Evolutionary conservation across 176 grass and related monocot genomes (phyloP), one percentile per base, ranked within the genome.

Genomic region (Juncus inflexus): DNA sequence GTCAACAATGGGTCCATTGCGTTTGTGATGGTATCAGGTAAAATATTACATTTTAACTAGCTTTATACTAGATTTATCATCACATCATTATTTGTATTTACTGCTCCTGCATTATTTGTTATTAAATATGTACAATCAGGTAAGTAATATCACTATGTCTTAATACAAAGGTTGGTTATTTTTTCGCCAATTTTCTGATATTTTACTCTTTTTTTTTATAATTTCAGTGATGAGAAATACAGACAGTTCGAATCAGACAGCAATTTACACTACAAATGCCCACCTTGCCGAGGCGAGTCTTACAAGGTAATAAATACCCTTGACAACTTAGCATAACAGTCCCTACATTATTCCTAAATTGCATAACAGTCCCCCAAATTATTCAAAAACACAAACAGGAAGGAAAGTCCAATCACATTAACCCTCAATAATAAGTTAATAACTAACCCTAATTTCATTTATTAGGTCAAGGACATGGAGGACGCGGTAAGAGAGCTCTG

Each of bases 1-100:
- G 94, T 81, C 88, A 99, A 86, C 90, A 90, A 75, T 99, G 94
- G 94, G 94, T 99, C 28, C 94, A 99, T 73, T 92, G 90, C 69
- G 74, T 81, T 49, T 99, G 94, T 70, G 94, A 99, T 86, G 94
- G 88, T 52, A 99, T 99, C 63, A 99, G 88, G 94, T 97, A 14
- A 63, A 52, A 37, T 15, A 13, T 57, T 57, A 13, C 14, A 57
- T 57, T 70, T 51, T 75, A 52, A 62, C 12, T 72, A 28, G 10
- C 19, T 73, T 37, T 55, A 57, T 3, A 37, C 11, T 3, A 9
- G 63, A 37, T 52, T 28, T 28, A 28, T 1, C 45, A 61, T 74
- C 49, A n/a, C 73, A 74, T 77, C 55, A 65, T 63, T 71, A 63
- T 53, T 45, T 72, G 8, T 36, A 55, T 28, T 5, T 60, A 35